A percentile compares a stretch with the other conserved stretches of the same genome.
These are phyloP conservation scores for Pseudogymnoascus sp. DNA, from an alignment of 2,329 filamentous ascomycete species.

Conservation along the genomic window DNA sequence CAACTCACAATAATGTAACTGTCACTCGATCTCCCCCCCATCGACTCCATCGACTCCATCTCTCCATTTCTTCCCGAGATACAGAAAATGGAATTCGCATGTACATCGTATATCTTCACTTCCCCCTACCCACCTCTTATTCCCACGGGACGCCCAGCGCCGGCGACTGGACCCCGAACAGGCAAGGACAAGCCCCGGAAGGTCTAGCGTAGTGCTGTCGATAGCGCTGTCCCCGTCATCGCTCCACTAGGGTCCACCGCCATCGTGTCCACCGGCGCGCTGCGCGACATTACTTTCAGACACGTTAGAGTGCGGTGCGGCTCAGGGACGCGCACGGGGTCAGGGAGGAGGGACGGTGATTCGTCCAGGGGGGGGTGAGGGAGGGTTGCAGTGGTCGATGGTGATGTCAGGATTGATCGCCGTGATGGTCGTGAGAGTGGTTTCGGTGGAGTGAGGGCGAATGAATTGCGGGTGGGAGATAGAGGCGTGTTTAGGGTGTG, in stretches of 20 bases:
- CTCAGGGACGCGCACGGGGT: not conserved
- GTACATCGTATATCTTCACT: not conserved
- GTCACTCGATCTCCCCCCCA: not conserved
- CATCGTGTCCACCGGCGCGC: not conserved
- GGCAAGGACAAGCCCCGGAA: not conserved
- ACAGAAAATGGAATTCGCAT: not conserved
- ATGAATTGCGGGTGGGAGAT: not conserved
- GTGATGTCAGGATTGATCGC: constrained; percentile 3
- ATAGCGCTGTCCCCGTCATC: constrained; percentile 1
- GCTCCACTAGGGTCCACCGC: not conserved
- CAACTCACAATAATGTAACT: not conserved
- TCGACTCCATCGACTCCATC: not conserved
- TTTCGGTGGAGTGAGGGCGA: not conserved
- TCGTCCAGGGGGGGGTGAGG: not conserved
- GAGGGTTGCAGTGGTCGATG: not conserved
- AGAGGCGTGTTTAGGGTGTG: not conserved
- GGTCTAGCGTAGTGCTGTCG: not conserved
- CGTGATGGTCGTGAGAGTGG: not conserved
- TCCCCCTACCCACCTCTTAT: not conserved
- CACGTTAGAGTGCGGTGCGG: constrained; percentile 2
- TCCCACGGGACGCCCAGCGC: not conserved
- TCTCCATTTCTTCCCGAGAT: not conserved
- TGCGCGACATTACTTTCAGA: constrained; percentile 6
- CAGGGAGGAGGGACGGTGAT: not conserved
- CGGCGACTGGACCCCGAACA: not conserved